Conservation (phyloP, 352 stramenopile genomes). For the Phytophthora palmivora region DNA sequence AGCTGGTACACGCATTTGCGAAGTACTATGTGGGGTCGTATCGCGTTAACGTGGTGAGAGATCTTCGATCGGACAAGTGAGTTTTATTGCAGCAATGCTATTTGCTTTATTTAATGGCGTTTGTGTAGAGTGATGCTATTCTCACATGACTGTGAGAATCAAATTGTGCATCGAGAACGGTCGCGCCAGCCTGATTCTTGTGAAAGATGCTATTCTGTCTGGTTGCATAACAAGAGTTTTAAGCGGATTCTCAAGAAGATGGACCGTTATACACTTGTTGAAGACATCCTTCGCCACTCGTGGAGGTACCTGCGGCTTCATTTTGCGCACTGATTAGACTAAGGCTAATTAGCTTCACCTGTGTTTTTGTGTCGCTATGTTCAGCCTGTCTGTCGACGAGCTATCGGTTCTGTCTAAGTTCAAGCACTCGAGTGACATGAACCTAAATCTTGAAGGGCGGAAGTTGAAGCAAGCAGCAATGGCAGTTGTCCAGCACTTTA, state of each 20-base stretch:
- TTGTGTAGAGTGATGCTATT: constrained; percentile 64
- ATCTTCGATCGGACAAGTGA: constrained; percentile 70
- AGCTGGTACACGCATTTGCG: constrained; percentile 67
- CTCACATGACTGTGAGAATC: constrained; percentile 74
- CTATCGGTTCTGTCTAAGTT: constrained; percentile 62
- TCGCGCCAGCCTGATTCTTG: constrained; percentile 57
- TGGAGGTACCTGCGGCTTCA: constrained; percentile 51
- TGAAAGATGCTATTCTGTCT: constrained; percentile 60
- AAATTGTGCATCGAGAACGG: constrained; percentile 54
- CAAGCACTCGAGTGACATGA: constrained; percentile 65
- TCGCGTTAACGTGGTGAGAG: constrained; percentile 67
- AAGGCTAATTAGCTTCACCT: neutral
- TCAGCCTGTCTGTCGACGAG: constrained; percentile 51
- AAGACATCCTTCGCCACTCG: constrained; percentile 62
- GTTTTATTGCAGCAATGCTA: constrained; percentile 27
- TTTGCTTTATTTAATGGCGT: too few species aligned
- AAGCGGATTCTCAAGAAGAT: constrained; percentile 76
- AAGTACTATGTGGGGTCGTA: constrained; percentile 75
- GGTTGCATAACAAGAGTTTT: constrained; percentile 73
- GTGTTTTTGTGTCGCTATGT: neutral
- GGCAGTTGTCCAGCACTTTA: constrained; percentile 50
- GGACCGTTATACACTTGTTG: constrained; percentile 65
- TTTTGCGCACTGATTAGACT: neutral
- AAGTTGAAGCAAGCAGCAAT: constrained; percentile 68
- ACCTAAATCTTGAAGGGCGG: constrained; percentile 65